Evolutionary conservation across 2,329 filamentous ascomycete species (phyloP).

Genomic region (Cryphonectria parasitica): DNA sequence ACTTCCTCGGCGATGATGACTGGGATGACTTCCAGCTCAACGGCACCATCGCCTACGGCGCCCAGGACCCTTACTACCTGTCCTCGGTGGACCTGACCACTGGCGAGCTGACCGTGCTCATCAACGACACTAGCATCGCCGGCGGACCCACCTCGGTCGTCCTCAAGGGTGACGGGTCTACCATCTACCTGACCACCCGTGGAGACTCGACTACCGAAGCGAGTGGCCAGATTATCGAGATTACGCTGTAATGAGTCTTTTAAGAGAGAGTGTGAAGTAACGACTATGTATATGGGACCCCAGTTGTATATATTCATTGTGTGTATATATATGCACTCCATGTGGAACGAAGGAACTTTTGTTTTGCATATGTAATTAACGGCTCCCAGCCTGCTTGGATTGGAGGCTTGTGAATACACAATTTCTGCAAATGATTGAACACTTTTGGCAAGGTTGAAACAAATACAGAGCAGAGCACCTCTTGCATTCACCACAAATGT

Average conservation of each 20-base stretch:
- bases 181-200: slow-evolving; percentile 13
- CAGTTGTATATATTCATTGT: not conserved
- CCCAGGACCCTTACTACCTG: slow-evolving; percentile 13
- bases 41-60: slow-evolving; percentile 19
- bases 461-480: not conserved
- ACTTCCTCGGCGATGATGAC: slow-evolving; percentile 3
- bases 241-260: not conserved
- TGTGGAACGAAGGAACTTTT: not conserved
- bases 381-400: no score
- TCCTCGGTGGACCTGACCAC: slow-evolving; percentile 9
- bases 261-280: not conserved
- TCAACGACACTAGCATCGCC: slow-evolving; percentile 2
- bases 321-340: not conserved
- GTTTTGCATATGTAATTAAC: no score
- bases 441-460: no score
- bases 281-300: not conserved
- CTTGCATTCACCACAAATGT: not conserved
- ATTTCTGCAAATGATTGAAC: not conserved
- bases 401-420: not conserved
- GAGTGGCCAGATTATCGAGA: slow-evolving; percentile 18
- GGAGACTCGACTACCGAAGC: slow-evolving; percentile 1
- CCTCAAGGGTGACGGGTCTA: slow-evolving; percentile 14
- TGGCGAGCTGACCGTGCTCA: slow-evolving; percentile 13
- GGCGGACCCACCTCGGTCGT: slow-evolving; percentile 19
- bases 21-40: slow-evolving; percentile 22